Percentiles rank a stretch among this genome's conserved stretches.
These are phyloP conservation scores for Sideroxylon spinosum DNA, from an alignment of 179 eudicot genomes.

Conservation along the genomic window DNA sequence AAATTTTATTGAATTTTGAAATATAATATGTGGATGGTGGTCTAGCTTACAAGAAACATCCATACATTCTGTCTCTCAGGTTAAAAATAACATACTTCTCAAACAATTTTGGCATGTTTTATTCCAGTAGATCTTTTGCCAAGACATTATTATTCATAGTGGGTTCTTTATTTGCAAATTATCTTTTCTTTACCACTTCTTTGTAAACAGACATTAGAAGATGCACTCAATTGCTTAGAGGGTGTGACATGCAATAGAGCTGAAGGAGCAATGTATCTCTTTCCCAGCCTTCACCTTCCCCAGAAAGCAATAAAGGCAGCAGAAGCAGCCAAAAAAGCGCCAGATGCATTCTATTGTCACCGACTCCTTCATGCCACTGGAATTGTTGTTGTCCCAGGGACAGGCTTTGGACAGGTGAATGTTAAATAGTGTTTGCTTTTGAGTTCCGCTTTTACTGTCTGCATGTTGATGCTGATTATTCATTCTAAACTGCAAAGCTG, in stretches of 20 bases:
- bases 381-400: constrained; percentile 84
- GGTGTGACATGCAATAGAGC: constrained; percentile 90
- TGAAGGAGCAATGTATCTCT: constrained; percentile 97
- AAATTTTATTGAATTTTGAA: neutral
- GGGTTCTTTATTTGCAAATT: neutral
- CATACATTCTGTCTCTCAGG: neutral
- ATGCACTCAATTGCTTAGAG: constrained; percentile 79
- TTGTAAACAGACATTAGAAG: constrained; percentile 60
- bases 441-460: neutral
- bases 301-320: constrained; percentile 82
- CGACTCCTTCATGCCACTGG: constrained; percentile 85
- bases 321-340: constrained; percentile 59
- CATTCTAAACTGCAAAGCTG: neutral
- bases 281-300: constrained; percentile 69
- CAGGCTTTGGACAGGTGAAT: constrained; percentile 89
- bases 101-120: neutral
- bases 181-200: neutral
- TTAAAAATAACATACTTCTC: neutral
- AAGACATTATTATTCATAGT: neutral
- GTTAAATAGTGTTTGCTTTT: neutral
- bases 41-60: neutral
- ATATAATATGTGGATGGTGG: neutral
- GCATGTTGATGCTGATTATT: neutral
- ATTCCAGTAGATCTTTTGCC: neutral
- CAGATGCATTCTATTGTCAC: constrained; percentile 79